These are phyloP conservation scores for Fraxinus dipetala DNA, from an alignment of 305 asterid species.

Conservation along the genomic window DNA sequence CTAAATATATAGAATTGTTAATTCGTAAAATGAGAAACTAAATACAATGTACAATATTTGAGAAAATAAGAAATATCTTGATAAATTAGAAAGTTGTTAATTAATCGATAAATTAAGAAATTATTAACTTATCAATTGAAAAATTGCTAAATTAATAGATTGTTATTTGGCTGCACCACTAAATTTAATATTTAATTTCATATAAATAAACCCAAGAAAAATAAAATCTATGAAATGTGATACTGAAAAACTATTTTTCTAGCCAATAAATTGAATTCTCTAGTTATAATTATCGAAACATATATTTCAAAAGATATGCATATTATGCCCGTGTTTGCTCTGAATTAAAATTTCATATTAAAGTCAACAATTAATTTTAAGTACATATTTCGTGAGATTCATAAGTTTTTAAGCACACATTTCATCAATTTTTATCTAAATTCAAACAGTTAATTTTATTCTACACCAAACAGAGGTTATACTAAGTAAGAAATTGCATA, in stretches of 20 bases:
- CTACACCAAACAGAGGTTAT: neutral
- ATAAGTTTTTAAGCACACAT: neutral
- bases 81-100: neutral
- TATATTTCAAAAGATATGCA: neutral
- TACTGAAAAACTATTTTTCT: neutral
- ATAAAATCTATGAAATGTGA: neutral
- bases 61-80: neutral
- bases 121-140: neutral
- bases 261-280: neutral
- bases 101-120: neutral
- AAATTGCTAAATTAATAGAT: neutral
- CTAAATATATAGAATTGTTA: neutral
- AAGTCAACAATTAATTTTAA: neutral
- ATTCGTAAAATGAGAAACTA: neutral
- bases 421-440: neutral
- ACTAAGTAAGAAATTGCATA: neutral
- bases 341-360: neutral
- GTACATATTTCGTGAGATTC: neutral
- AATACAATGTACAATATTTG: neutral
- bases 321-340: neutral
- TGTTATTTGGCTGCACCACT: neutral
- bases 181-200: neutral
- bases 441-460: neutral
- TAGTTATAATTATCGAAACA: neutral
- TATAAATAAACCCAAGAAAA: neutral